A percentile compares a stretch with the other conserved stretches of the same genome.
Evolutionary conservation across 352 stramenopile genomes (phyloP).

Genomic region (Globisporangium okanoganense): DNA sequence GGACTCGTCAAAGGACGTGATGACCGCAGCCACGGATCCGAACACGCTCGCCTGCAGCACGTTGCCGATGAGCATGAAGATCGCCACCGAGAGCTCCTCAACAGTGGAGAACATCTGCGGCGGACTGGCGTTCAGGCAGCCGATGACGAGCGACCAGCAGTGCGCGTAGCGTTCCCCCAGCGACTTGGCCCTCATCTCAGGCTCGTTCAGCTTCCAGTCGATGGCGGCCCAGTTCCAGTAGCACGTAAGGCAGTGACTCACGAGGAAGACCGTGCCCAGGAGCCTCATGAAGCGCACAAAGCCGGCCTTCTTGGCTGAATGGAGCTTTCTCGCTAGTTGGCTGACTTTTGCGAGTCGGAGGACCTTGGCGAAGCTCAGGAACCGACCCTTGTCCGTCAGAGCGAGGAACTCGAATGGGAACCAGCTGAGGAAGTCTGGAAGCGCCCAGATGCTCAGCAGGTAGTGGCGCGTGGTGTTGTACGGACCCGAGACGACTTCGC

Average conservation of each 20-base stretch:
- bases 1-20: slow-evolving; percentile 67
- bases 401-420: slow-evolving; percentile 58
- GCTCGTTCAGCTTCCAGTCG: slow-evolving; percentile 38
- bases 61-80: slow-evolving; percentile 75
- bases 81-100: slow-evolving; percentile 52
- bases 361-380: slow-evolving; percentile 63
- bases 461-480: slow-evolving; percentile 42
- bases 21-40: slow-evolving; percentile 53
- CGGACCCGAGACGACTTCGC: slow-evolving; percentile 45
- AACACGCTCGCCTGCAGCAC: slow-evolving; percentile 69
- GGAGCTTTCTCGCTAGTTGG: slow-evolving; percentile 43
- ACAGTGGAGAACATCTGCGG: slow-evolving; percentile 43
- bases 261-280: slow-evolving; percentile 46
- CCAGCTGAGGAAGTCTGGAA: slow-evolving; percentile 66
- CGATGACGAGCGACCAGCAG: slow-evolving; percentile 54
- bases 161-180: slow-evolving; percentile 39
- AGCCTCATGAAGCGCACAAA: slow-evolving; percentile 53
- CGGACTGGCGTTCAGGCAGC: slow-evolving; percentile 60
- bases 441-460: slow-evolving; percentile 44
- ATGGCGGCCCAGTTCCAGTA: slow-evolving; percentile 58
- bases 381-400: slow-evolving; percentile 27
- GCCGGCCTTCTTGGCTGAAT: slow-evolving; percentile 63
- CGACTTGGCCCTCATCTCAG: slow-evolving; percentile 18
- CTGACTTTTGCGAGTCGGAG: slow-evolving; percentile 70
- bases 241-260: slow-evolving; percentile 52